Base-by-base conservation (phyloP, 2,329 filamentous ascomycete genomes). In the Sarocladium oryzae region DNA sequence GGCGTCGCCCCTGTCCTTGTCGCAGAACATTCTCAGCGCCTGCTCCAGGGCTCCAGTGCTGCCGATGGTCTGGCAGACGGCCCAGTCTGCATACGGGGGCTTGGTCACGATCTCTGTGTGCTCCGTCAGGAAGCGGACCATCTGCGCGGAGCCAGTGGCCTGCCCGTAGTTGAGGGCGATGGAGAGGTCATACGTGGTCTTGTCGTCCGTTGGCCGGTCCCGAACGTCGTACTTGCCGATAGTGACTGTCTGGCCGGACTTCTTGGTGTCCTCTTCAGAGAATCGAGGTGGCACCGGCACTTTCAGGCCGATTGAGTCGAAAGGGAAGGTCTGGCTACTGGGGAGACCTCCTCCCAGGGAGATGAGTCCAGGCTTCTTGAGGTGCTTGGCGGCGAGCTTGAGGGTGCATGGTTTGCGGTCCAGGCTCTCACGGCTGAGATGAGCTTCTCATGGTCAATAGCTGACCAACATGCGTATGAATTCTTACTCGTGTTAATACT, bases 141-240 rank as follows among this genome's bases (percentile, higher is more conserved):
- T 76, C 70, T 96, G 93, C 3, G 89, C 86, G 10, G 89, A 82
- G 16, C 93, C 93, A 16, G 83, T 83, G 8, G 90, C 85, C 70
- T 96, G 90, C 30, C 88, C 89, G 66, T 99, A 99, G 71, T 99
- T 97, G 65, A 96, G 84, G 1, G 87, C 87, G 55, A 95, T 89
- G 41, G 88, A 82, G 49, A 99, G 80, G 69, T 99, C 93, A 58
- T 79, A 80, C 32, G 46, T 49, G 8, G 61, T 63, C 40, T 66
- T 66, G 18, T 64, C 60, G 18, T 45, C 33, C 9, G 24, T 33
- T n/a, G 46, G 46, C 13, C 78, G 81, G 46, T 86, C 75, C 11
- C 75, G 74, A 20, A 86, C 81, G 69, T 96, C 92, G 66, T 96
- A 84, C 72, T 96, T 99, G 43, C 88, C 89, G 18, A 89, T 81